Evolutionary conservation across 2,329 filamentous ascomycete species (phyloP).

Genomic region (Claviceps capensis): DNA sequence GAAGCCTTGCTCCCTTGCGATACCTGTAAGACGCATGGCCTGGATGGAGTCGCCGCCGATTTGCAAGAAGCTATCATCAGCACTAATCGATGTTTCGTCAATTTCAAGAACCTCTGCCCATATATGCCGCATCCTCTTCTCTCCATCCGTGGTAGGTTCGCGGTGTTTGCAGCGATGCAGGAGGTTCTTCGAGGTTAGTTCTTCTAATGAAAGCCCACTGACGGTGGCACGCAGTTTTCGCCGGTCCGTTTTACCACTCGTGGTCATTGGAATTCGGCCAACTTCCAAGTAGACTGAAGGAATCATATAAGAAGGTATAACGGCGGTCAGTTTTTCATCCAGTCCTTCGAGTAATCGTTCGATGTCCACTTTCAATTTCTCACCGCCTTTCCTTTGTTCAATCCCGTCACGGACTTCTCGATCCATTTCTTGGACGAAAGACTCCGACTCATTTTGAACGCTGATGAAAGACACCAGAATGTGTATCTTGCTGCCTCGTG

Average conservation of each 20-base stretch:
- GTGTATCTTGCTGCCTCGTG: not conserved
- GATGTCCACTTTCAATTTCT: not conserved
- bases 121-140: not conserved
- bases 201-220: not conserved
- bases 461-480: not conserved
- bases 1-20: not conserved
- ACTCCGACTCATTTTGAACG: not conserved
- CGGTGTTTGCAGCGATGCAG: not conserved
- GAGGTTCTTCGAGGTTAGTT: not conserved
- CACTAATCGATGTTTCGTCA: not conserved
- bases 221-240: not conserved
- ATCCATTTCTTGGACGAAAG: not conserved
- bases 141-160: not conserved
- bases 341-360: not conserved
- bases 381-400: not conserved
- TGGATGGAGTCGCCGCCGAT: conserved; percentile 24
- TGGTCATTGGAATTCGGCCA: not conserved
- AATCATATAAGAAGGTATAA: not conserved
- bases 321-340: not conserved
- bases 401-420: not conserved
- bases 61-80: not conserved
- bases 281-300: not conserved
- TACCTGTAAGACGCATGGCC: conserved; percentile 24
- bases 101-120: not conserved
- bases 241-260: not conserved